These are phyloP conservation scores for Trichoderma brevicompactum DNA, from an alignment of 2,329 filamentous ascomycete species.

Conservation along the genomic window DNA sequence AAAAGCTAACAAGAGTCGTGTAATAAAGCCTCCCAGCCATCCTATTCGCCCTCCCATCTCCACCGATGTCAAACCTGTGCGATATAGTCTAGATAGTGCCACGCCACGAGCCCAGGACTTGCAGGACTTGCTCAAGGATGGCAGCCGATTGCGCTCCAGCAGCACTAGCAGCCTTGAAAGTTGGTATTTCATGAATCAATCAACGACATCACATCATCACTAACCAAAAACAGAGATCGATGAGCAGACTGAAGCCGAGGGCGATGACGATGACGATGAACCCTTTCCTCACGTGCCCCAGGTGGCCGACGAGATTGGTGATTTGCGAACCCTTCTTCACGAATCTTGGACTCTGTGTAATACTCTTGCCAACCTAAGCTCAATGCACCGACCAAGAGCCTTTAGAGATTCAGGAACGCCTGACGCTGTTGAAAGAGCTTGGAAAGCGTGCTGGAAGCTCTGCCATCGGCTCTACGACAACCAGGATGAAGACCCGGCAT, in stretches of 20 bases:
- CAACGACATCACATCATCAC: not conserved
- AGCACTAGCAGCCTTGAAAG: conserved; percentile 78
- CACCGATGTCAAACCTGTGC: conserved; percentile 70
- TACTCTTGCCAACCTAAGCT: conserved; percentile 82
- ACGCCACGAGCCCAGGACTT: conserved; percentile 85
- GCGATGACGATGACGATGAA: conserved; percentile 58
- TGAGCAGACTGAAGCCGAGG: conserved; percentile 56
- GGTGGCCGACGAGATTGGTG: conserved; percentile 61
- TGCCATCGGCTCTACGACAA: conserved; percentile 89
- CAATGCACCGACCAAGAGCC: conserved; percentile 77
- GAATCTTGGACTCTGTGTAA: conserved; percentile 97
- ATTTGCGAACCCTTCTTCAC: conserved; percentile 75
- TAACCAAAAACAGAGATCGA: conserved; percentile 56
- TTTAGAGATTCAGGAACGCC: conserved; percentile 76
- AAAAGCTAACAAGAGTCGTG: conserved; percentile 15
- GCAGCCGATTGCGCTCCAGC: conserved; percentile 63
- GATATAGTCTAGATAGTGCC: conserved; percentile 68
- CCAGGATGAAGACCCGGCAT: conserved; percentile 69
- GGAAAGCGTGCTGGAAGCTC: conserved; percentile 92
- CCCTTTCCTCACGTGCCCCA: conserved; percentile 33
- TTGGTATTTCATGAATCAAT: conserved; percentile 46
- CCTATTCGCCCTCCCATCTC: conserved; percentile 72
- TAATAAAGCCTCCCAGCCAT: conserved; percentile 28
- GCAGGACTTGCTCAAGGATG: conserved; percentile 68
- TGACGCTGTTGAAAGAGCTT: conserved; percentile 82